A percentile compares a stretch with the other conserved stretches of the same genome.
These are phyloP conservation scores for Jatropha multifida DNA, from an alignment of 441 rosid species.

Conservation along the genomic window DNA sequence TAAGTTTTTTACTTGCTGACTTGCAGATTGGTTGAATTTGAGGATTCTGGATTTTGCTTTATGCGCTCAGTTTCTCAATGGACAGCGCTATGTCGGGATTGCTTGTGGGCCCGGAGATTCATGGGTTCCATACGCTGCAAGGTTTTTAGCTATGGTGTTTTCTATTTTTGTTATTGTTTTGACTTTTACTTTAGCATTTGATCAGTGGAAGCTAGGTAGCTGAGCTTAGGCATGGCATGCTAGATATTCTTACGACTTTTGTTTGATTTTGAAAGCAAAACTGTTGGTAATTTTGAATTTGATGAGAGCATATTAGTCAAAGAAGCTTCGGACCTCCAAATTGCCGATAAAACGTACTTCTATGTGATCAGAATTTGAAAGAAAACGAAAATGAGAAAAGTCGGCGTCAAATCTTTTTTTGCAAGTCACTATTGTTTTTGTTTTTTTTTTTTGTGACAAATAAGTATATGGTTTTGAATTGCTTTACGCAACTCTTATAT, in stretches of 20 bases:
- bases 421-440: neutral
- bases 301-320: neutral
- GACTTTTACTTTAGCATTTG: neutral
- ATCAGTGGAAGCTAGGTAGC: neutral
- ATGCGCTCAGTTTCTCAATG: conserved; percentile 31
- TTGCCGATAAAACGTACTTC: neutral
- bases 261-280: neutral
- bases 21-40: conserved; percentile 8
- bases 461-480: neutral
- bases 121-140: conserved; percentile 78
- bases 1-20: neutral
- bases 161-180: neutral
- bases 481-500: neutral
- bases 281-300: neutral
- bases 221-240: neutral
- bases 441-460: neutral
- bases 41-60: neutral
- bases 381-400: neutral
- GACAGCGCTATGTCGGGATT: conserved; percentile 31
- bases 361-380: conserved; percentile 6
- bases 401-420: neutral
- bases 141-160: conserved; percentile 36
- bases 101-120: conserved; percentile 81
- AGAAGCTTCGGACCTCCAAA: neutral
- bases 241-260: neutral